A percentile compares a stretch with the other conserved stretches of the same genome.
These are phyloP conservation scores for Tarenaya hassleriana DNA, from an alignment of 345 rosid species.

Conservation along the genomic window DNA sequence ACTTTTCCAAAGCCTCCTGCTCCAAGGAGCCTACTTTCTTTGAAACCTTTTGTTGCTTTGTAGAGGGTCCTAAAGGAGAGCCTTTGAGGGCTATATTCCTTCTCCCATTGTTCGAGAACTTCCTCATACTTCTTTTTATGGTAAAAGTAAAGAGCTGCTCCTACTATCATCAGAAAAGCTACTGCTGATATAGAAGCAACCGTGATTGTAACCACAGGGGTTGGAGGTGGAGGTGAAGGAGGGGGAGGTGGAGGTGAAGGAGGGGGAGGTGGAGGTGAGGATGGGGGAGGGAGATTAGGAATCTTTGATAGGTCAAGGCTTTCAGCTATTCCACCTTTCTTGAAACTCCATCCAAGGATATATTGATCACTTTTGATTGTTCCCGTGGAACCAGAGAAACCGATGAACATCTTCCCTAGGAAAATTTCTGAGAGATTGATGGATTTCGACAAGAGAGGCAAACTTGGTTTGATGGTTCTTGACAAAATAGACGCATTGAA, in stretches of 20 bases:
- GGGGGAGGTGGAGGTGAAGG: no score
- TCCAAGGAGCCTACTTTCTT: slow-evolving; percentile 14
- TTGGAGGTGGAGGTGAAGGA: background rate
- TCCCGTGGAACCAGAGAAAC: slow-evolving; percentile 50
- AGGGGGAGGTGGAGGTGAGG: no score
- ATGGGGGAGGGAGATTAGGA: slow-evolving; percentile 43
- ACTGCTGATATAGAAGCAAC: slow-evolving; percentile 4
- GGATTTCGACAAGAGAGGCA: slow-evolving; percentile 42
- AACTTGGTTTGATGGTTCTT: slow-evolving; percentile 36
- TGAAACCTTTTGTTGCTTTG: slow-evolving; percentile 18
- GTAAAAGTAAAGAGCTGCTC: no score
- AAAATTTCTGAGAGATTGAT: slow-evolving; percentile 37
- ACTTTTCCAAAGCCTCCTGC: slow-evolving; percentile 20
- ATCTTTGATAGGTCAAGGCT: slow-evolving; percentile 39
- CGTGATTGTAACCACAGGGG: slow-evolving; percentile 11
- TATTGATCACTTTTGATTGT: slow-evolving; percentile 32
- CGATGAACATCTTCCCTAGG: slow-evolving; percentile 35
- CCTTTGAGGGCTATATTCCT: slow-evolving; percentile 2
- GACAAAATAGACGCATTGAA: background rate
- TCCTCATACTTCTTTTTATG: no score
- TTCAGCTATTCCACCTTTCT: slow-evolving; percentile 34
- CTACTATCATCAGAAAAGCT: slow-evolving; percentile 1
- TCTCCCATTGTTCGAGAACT: slow-evolving; percentile 7
- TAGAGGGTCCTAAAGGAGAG: slow-evolving; percentile 23
- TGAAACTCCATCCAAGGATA: slow-evolving; percentile 63